Evolutionary conservation across 2,329 filamentous ascomycete genomes (phyloP).

Genomic region (Ceratocystis diversiconidia): DNA sequence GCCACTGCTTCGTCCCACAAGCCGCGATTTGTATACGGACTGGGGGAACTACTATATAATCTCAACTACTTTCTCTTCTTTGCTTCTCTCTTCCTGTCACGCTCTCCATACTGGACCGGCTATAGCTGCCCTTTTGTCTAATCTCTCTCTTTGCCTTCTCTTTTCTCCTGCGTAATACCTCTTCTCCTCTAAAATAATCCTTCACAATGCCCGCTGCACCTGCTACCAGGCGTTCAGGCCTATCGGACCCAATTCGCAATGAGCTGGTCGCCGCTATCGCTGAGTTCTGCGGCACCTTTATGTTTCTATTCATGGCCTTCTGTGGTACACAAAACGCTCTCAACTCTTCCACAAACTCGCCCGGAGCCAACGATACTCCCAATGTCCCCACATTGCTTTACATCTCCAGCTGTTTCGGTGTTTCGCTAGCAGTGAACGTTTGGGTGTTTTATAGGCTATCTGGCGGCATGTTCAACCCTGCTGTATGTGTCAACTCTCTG

Average conservation of each 20-base stretch:
- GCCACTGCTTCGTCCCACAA: neutral
- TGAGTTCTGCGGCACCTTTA: constrained; percentile 40
- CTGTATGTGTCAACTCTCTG: constrained; percentile 25
- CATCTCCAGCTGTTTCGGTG: constrained; percentile 36
- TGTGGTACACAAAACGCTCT: constrained; percentile 25
- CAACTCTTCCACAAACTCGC: constrained; percentile 20
- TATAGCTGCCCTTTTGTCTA: neutral
- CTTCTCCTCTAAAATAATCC: neutral
- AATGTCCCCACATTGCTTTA: constrained; percentile 28
- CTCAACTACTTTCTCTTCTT: neutral
- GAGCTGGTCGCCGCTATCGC: constrained; percentile 31
- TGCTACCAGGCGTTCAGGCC: constrained; percentile 4
- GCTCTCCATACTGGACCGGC: neutral
- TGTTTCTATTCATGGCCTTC: constrained; percentile 36
- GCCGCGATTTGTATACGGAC: neutral
- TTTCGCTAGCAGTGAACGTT: constrained; percentile 38
- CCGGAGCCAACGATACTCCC: constrained; percentile 21
- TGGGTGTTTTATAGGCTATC: constrained; percentile 44
- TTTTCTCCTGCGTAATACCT: neutral
- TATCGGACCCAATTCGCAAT: constrained; percentile 22
- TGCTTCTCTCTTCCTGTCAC: neutral
- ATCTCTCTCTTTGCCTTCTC: neutral
- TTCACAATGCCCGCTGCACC: constrained; percentile 1
- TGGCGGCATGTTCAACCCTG: constrained; percentile 38
- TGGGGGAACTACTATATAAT: neutral